Conservation (phyloP, 2,329 filamentous ascomycete genomes). For the Fusarium xylarioides region DNA sequence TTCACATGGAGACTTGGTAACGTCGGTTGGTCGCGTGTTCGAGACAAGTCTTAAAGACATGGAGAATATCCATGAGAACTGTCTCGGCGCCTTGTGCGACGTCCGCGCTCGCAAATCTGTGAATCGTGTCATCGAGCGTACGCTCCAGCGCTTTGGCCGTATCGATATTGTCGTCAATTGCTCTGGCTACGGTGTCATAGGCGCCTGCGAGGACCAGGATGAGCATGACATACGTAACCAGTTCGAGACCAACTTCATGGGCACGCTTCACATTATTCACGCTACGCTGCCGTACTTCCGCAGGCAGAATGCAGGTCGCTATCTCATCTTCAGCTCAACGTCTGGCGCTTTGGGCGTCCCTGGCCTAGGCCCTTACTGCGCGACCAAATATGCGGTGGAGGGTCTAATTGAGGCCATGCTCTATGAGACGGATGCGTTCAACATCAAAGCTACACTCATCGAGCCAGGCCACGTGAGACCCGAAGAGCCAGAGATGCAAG, state of each 20-base stretch:
- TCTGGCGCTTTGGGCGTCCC: slow-evolving; percentile 93
- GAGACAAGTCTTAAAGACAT: slow-evolving; percentile 80
- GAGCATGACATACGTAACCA: slow-evolving; percentile 94
- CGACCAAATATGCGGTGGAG: slow-evolving; percentile 96
- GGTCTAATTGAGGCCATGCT: slow-evolving; percentile 96
- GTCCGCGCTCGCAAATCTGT: slow-evolving; percentile 86
- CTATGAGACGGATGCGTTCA: slow-evolving; percentile 91
- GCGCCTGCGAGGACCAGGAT: slow-evolving; percentile 95
- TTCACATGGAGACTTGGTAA: slow-evolving; percentile 82
- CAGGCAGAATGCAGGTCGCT: slow-evolving; percentile 77
- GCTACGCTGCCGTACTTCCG: slow-evolving; percentile 88
- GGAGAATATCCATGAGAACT: slow-evolving; percentile 75
- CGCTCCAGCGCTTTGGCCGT: slow-evolving; percentile 78
- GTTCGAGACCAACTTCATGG: slow-evolving; percentile 98
- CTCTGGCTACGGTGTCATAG: slow-evolving; percentile 94
- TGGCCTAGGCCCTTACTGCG: slow-evolving; percentile 92
- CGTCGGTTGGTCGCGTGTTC: slow-evolving; percentile 83
- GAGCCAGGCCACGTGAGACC: slow-evolving; percentile 88
- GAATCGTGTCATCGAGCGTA: slow-evolving; percentile 72
- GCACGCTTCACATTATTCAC: slow-evolving; percentile 92
- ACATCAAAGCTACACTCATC: slow-evolving; percentile 92
- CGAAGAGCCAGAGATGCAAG: slow-evolving; percentile 74
- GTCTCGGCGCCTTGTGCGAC: slow-evolving; percentile 86
- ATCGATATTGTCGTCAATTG: slow-evolving; percentile 94
- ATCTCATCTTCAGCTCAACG: slow-evolving; percentile 94